Base-by-base conservation (phyloP, 305 asterid species). In the Caryopteris hybrid region DNA sequence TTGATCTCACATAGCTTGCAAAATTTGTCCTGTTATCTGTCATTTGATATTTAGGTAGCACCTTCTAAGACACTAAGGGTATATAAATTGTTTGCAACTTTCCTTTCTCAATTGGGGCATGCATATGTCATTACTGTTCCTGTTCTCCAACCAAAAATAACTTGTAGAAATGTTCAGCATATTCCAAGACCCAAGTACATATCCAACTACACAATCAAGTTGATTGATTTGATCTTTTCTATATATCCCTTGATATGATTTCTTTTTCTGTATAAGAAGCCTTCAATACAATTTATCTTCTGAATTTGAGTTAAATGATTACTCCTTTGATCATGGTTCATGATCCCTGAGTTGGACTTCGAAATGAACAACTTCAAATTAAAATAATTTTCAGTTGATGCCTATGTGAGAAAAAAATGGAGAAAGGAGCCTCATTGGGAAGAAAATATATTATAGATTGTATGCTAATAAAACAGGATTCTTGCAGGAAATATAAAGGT, bases 251-350 rank as follows among this genome's bases (percentile, higher is more conserved):
- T 42, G 42, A 54, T 54, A 6, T 33, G 53, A 46, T 11, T 54
- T 27, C 29, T 10, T 55, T 14, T 48, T 64, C 17, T 72, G 17
- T 65, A 11, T 23, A 17, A 34, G 33, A 58, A 39, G 20, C 46
- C 45, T 6, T 7, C 5, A 1, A 23, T 53, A 53, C 55, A 45
- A 13, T 62, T 52, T 33, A 55, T 14, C 29, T 71, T 63, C 58
- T 54, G 42, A 63, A 5, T 64, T 64, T 46, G 69, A 59, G 42
- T 58, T 20, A 22, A 66, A 57, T 34, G 10, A 33, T 34, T 67
- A 4, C 17, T 29, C 22, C 29, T 42, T 18, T 55, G 36, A 13
- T 53, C 18, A 25, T n/a, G 33, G 6, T 17, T 18, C 66, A 23
- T 29, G 38, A 57, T 29, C 41, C 72, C 42, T 43, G 31, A 9